Evolutionary conservation across 31 red algal species (phyloP), one percentile per base, ranked within the genome.

Genomic region (Endocladia muricata): DNA sequence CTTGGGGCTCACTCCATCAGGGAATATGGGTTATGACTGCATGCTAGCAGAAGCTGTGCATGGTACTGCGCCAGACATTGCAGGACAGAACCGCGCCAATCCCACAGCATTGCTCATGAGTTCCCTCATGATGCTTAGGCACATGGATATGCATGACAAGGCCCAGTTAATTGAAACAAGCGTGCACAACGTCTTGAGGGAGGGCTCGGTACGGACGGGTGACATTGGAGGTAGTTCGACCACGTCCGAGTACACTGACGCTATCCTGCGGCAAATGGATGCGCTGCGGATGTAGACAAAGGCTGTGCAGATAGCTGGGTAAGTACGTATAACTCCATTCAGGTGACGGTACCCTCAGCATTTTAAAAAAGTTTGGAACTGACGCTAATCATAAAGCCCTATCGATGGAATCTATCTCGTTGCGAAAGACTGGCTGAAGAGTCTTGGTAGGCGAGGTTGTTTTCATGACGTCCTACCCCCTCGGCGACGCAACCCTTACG

Each of bases 31-130:
- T 26, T 44, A 78, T 0, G 62, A 36, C 37, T 91, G 86, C 56
- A 87, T 94, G 86, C 56, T 98, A 8, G 91, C 91, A 17, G 96
- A 98, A 52, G 96, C 96, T 3, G 96, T 94, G 3, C 91, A 98
- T 49, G 96, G 96, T 6, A 97, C 94, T 8, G 94, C 94, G 2
- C 94, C 94, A 11, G 94, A 97, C 77, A 94, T 98, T 77, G 78
- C 68, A 34, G 96, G 96, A 21, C 63, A 85, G 73, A 84, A 94
- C 61, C 57, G 33, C 59, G 96, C 96, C 6, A 98, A 98, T 74
- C 96, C 96, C 11, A 98, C 92, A 15, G 96, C 96, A 28, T 59
- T 94, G 41, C 71, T 98, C 23, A 78, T 95, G 77, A 88, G 85
- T 63, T 66, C 86, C 34, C 25, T 95, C 8, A 93, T 98, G 90